Conservation (phyloP, 306 rosid species). For the Adenanthera pavonina region DNA sequence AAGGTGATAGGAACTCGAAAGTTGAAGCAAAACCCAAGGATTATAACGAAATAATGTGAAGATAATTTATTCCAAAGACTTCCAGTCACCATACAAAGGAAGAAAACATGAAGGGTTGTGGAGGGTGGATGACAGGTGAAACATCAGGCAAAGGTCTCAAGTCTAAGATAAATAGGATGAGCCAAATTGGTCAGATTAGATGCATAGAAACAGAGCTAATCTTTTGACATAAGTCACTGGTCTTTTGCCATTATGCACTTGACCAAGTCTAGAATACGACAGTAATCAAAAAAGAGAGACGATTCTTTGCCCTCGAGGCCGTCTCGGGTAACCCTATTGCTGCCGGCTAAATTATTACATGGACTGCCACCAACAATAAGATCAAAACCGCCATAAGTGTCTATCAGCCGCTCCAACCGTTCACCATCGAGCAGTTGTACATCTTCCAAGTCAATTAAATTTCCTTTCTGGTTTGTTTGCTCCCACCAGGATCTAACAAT, state of each 20-base stretch:
- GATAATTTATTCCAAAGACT: slow-evolving; percentile 25
- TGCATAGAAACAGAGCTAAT: background rate
- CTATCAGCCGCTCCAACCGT: slow-evolving; percentile 63
- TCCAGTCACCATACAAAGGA: slow-evolving; percentile 41
- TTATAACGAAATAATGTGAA: background rate
- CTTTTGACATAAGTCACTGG: slow-evolving; percentile 32
- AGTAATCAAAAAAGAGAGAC: slow-evolving; percentile 74
- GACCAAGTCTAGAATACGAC: slow-evolving; percentile 74
- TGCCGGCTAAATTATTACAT: slow-evolving; percentile 90
- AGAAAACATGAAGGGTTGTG: background rate
- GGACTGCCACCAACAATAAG: slow-evolving; percentile 98
- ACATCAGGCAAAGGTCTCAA: slow-evolving; percentile 25
- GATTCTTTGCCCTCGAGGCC: slow-evolving; percentile 94
- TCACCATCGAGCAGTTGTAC: slow-evolving; percentile 62
- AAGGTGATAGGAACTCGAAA: background rate
- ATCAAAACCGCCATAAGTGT: slow-evolving; percentile 76
- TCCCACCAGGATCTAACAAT: slow-evolving; percentile 97
- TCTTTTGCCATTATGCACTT: slow-evolving; percentile 50
- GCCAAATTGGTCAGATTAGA: slow-evolving; percentile 31
- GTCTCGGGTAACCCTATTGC: slow-evolving; percentile 82
- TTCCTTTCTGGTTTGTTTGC: slow-evolving; percentile 90
- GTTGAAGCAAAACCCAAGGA: background rate
- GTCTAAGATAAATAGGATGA: background rate
- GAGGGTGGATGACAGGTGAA: slow-evolving; percentile 20
- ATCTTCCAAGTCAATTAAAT: slow-evolving; percentile 63